Evolutionary conservation across 2,329 filamentous ascomycete genomes (phyloP).

Genomic region (Fusarium sp.): DNA sequence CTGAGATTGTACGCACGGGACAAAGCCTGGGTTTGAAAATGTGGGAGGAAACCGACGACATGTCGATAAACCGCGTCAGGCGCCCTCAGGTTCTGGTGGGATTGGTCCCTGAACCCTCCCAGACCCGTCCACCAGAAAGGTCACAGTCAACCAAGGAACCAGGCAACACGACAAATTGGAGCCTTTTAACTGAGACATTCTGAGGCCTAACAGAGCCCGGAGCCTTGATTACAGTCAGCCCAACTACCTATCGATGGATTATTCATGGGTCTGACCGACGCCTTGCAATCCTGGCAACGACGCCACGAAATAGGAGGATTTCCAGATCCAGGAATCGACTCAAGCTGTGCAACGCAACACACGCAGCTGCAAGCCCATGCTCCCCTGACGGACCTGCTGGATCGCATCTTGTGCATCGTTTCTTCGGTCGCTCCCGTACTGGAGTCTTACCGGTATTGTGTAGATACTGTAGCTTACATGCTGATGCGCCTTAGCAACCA

Average conservation of each 20-base stretch:
- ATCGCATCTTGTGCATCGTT: constrained; percentile 43
- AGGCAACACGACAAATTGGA: constrained; percentile 38
- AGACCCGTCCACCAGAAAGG: constrained; percentile 36
- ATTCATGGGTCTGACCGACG: constrained; percentile 10
- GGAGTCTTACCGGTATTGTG: constrained; percentile 28
- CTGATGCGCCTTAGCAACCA: constrained; percentile 24
- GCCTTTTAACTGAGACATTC: constrained; percentile 38
- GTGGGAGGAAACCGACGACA: constrained; percentile 38
- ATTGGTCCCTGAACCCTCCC: constrained; percentile 37
- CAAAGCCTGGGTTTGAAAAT: constrained; percentile 16
- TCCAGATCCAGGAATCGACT: constrained; percentile 36
- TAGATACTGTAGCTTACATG: constrained; percentile 30
- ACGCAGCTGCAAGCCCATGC: constrained; percentile 27
- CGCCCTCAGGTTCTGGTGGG: constrained; percentile 38
- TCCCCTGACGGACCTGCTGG: constrained; percentile 38
- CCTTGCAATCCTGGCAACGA: constrained; percentile 20
- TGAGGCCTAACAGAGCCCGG: constrained; percentile 23
- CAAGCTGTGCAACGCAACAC: constrained; percentile 40
- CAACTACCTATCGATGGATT: constrained; percentile 2
- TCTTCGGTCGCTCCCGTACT: constrained; percentile 41
- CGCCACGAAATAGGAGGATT: constrained; percentile 26
- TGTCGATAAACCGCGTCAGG: constrained; percentile 43
- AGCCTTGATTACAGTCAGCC: constrained; percentile 9
- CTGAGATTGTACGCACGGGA: constrained; percentile 41
- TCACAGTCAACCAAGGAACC: constrained; percentile 22